Base-by-base conservation (phyloP, 75 land plant species). In the Selaginella tamariscina region DNA sequence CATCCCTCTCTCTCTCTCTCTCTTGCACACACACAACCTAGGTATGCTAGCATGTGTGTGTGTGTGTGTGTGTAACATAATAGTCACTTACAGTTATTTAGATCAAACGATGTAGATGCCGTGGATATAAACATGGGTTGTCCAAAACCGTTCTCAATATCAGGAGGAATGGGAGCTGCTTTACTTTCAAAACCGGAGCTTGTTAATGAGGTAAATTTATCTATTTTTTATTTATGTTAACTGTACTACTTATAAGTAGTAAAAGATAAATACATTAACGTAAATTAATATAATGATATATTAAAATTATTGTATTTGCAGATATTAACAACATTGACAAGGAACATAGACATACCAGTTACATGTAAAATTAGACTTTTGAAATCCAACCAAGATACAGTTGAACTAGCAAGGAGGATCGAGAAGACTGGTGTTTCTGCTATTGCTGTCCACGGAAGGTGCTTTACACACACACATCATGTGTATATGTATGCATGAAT, bases 131-230 rank as follows among this genome's bases (percentile, higher is more conserved):
- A 92, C 66, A 92, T 92, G 97, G 97, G 97, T 24, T 92, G 97
- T 71, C 97, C 97, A 24, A 92, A 84, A 66, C 79, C 85, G 62
- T 92, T 92, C 44, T 92, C 97, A 49, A 66, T 89, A 9, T 79
- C 83, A 72, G 97, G 97, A 65, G 97, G 97, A 72, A 92, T 92
- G 97, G 97, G 97, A 56, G 87, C 97, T 54, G 97, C 97, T 32
- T 68, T 92, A 27, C 75, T 92, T 72, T 32, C 85, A 2, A 84
- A 84, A 59, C 97, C 97, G 32, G 97, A 92, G 32, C 83, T 89
- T 27, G 80, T 89, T 70, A 86, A 86, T 78, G 97, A 92, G 74
- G 95, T 89, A 84, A 65, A 49, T 11, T 49, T 78, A n/a, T n/a
- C n/a, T n/a, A n/a, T n/a, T n/a, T n/a, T n/a, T n/a, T n/a, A n/a